Evolutionary conservation across 2,329 filamentous ascomycete genomes (phyloP), one percentile per base, ranked within the genome.

Genomic region (Atkinsonella hypoxylon): DNA sequence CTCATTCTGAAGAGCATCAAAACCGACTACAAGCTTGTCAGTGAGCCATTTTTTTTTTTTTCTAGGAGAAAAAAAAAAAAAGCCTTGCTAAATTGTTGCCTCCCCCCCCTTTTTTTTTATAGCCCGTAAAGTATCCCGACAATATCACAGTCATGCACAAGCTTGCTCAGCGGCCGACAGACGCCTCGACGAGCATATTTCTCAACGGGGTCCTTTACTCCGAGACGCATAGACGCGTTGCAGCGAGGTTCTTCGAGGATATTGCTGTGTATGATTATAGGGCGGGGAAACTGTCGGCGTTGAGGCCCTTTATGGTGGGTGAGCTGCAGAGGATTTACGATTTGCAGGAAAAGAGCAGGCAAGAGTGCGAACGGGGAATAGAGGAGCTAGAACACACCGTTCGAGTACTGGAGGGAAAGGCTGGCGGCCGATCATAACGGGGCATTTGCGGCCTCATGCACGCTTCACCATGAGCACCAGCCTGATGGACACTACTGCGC

Each of bases 41-140:
- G 83, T 74, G 4, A 20, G 31, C 3, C 30, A 9, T 45, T 36
- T n/a, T n/a, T n/a, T n/a, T n/a, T n/a, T n/a, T n/a, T n/a, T n/a
- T n/a, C n/a, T n/a, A n/a, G n/a, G n/a, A n/a, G n/a, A n/a, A n/a
- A n/a, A n/a, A n/a, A n/a, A n/a, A n/a, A n/a, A n/a, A n/a, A n/a
- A n/a, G n/a, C n/a, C n/a, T n/a, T n/a, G n/a, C n/a, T n/a, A n/a
- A n/a, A n/a, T n/a, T n/a, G n/a, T n/a, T n/a, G n/a, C n/a, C n/a
- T n/a, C n/a, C n/a, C n/a, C n/a, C n/a, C n/a, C n/a, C n/a, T n/a
- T n/a, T n/a, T n/a, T n/a, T n/a, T n/a, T n/a, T n/a, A n/a, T n/a
- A 89, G 86, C 88, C 89, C 15, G 84, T 95, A 79, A 83, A 76
- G 34, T 94, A 80, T 65, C 89, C 89, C 0, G 89, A 95, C 65